A percentile compares a stretch with the other conserved stretches of the same genome.
Conservation (phyloP, 768 basidiomycete genomes). For the Galerina marginata region DNA sequence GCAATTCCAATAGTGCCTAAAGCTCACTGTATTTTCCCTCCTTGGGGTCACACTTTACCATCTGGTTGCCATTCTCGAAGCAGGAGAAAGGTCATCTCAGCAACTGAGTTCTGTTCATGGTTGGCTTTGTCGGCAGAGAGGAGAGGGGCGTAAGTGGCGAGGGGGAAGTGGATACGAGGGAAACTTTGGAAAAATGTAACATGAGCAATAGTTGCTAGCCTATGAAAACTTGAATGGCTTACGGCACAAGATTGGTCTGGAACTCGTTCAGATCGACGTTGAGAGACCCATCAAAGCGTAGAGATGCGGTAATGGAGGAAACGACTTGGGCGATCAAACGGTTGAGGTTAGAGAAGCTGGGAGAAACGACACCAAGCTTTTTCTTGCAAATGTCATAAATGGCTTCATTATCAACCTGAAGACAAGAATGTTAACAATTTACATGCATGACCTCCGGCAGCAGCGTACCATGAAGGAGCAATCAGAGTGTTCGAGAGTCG, state of each 20-base stretch:
- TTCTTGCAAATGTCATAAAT: slow-evolving; percentile 99
- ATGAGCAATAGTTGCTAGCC: not conserved
- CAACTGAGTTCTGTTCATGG: slow-evolving; percentile 96
- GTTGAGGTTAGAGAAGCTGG: slow-evolving; percentile 93
- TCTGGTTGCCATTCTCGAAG: slow-evolving; percentile 96
- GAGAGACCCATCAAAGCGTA: slow-evolving; percentile 95
- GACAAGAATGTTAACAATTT: not conserved
- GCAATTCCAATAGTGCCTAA: not conserved
- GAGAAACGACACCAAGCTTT: slow-evolving; percentile 81
- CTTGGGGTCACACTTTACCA: slow-evolving; percentile 94
- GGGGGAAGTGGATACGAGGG: slow-evolving; percentile 98
- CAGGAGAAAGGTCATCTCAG: slow-evolving; percentile 98
- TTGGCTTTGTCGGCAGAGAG: slow-evolving; percentile 92
- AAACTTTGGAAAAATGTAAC: slow-evolving; percentile 54
- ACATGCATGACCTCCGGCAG: not conserved
- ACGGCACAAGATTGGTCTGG: slow-evolving; percentile 98
- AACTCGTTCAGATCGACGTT: slow-evolving; percentile 98
- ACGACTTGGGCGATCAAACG: slow-evolving; percentile 97
- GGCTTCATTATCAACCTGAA: slow-evolving; percentile 85
- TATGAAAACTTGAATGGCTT: slow-evolving; percentile 37
- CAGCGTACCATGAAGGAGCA: slow-evolving; percentile 94
- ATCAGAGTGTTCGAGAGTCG: slow-evolving; percentile 97
- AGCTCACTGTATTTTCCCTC: slow-evolving; percentile 96
- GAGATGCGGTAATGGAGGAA: slow-evolving; percentile 94
- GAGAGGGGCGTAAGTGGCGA: slow-evolving; percentile 94